Base-by-base conservation (phyloP, 2,329 filamentous ascomycete genomes). In the Fonsecaea pugnacius region DNA sequence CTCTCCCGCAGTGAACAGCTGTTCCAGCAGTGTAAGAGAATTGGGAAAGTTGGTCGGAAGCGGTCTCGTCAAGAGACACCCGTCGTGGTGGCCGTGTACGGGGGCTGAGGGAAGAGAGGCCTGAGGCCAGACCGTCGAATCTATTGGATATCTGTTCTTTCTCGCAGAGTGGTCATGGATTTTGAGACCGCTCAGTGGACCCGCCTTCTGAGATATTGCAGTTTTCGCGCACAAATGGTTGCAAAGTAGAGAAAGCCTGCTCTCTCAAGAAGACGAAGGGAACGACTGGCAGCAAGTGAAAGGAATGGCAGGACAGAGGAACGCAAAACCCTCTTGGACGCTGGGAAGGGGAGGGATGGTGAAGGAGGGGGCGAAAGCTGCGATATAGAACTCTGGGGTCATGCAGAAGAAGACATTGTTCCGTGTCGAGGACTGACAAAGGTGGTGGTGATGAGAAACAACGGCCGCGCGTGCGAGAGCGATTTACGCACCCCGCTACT, bases 281-380 rank as follows among this genome's bases (percentile, higher is more conserved):
- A 66, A 60, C 40, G 57, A 63, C 54, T 55, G 53, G 55, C 43
- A 68, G 64, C 66, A 64, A 68, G 38, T 66, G 66, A 57, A 63
- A 60, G 55, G 57, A 60, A 66, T 54, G 54, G 63, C 51, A 58
- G 62, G 50, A 64, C 46, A 55, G 51, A 62, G 61, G 66, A 43
- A 56, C 61, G 56, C 61, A 24, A 62, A 62, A 27, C 53, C 61
- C 60, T 63, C 50, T 62, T 48, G 64, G 52, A 60, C 24, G 43
- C 24, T 48, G 43, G 43, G 43, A 14, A 51, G 10, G 10, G 16
- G 27, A 60, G 40, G 43, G 65, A 56, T 36, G 32, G 33, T 16
- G 50, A 56, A 56, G 52, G 43, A 43, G 60, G 52, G 66, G 61
- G 33, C 32, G 48, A 62, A 52, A 30, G 14, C 36, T 58, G 63